Percentiles rank a stretch among this genome's conserved stretches.
Evolutionary conservation across 2,329 filamentous ascomycete genomes (phyloP).

Genomic region (Hymenoscyphus infarciens): DNA sequence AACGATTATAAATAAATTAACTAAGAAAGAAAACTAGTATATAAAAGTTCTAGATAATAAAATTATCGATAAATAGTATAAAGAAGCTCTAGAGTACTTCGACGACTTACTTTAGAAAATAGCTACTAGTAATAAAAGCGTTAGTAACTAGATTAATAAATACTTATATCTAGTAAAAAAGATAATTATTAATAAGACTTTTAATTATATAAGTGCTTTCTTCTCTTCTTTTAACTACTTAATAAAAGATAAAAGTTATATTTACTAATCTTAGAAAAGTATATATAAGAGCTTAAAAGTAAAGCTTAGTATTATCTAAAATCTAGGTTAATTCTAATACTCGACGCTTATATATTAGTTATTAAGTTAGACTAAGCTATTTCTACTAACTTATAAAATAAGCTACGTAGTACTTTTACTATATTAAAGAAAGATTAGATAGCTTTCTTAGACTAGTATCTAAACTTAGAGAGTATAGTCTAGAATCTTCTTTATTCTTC

Average conservation of each 20-base stretch:
- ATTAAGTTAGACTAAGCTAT: conserved; percentile 8
- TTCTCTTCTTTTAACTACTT: not conserved
- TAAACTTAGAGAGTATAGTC: conserved; percentile 52
- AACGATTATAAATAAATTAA: conserved; percentile 22
- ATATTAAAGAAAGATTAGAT: conserved; percentile 50
- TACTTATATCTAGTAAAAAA: not conserved
- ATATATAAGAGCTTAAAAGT: conserved; percentile 3
- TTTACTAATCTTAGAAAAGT: not conserved
- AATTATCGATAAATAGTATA: conserved; percentile 23
- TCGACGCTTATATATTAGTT: conserved; percentile 9
- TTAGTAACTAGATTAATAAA: not conserved
- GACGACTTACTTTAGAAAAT: conserved; percentile 6
- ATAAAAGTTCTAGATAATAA: conserved; percentile 17
- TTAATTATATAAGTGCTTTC: conserved; percentile 4
- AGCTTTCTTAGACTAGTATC: conserved; percentile 56
- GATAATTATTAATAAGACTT: conserved; percentile 4
- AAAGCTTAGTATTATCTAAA: conserved; percentile 9
- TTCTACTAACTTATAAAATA: not conserved
- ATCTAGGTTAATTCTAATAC: conserved; percentile 1
- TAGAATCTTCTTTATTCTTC: conserved; percentile 63
- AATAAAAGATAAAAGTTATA: too few species aligned
- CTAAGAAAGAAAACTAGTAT: conserved; percentile 24
- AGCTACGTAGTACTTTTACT: conserved; percentile 11
- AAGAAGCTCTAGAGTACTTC: conserved; percentile 15
- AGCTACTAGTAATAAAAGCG: conserved; percentile 4